Evolutionary conservation across 352 stramenopile genomes (phyloP), one percentile per base, ranked within the genome.

Genomic region (Globisporangium cederbergense): DNA sequence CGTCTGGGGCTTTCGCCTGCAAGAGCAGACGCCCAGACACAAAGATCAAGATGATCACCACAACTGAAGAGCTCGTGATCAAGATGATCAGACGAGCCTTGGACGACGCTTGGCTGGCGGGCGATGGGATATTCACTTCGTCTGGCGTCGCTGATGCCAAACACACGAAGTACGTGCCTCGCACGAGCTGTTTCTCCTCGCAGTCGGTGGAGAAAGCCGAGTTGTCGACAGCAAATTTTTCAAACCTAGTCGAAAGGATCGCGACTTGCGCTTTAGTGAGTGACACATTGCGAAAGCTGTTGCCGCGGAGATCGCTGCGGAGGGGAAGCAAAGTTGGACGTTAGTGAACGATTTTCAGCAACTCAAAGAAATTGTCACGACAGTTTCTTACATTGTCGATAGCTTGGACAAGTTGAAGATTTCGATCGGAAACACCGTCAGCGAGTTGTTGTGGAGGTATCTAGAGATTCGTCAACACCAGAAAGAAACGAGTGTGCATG

Each of bases 381-480:
- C 55, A 28, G 18, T 38, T 6, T 16, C 32, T 8, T 49, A 73
- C 67, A 73, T 18, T 10, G n/a, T 47, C 11, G 32, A 32, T 0
- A 73, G 52, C n/a, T 58, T 53, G 2, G 43, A 34, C 22, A 73
- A 34, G 28, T 60, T 59, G 46, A 73, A 73, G 22, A 73, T 7
- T 43, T 67, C 55, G 4, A 38, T 28, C 2, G 67, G 67, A 28
- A 73, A 64, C 25, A n/a, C 28, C 5, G 38, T 56, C 28, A 73
- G 45, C 43, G 67, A 66, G 38, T 67, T 68, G 63, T 70, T 70
- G 28, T 68, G 67, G 9, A 73, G 62, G 18, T 40, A 69, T 13
- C 67, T 72, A 46, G 11, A 0, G 4, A 32, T 6, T 7, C 25
- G 20, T 7, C 53, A 18, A 18, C 25, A 32, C 25, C 1, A 25